Percentiles rank a stretch among this genome's conserved stretches.
These are phyloP conservation scores for Cryptosporidium bovis DNA, from an alignment of 169 alveolate genomes.

Conservation along the genomic window DNA sequence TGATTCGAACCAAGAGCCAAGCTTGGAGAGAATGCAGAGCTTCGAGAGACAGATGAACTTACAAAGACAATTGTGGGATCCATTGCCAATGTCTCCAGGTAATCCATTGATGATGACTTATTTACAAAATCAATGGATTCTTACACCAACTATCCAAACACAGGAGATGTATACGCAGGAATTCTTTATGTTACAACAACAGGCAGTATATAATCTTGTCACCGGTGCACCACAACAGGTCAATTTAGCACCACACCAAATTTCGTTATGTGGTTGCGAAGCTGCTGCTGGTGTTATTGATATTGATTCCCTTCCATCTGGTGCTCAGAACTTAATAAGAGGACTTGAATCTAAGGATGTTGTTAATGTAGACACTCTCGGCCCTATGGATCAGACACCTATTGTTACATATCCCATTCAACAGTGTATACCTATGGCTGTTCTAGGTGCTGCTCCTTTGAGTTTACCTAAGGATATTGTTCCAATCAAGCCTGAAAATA, in stretches of 20 bases:
- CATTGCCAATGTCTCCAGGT: slow-evolving; percentile 82
- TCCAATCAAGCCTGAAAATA: slow-evolving; percentile 64
- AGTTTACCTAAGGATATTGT: slow-evolving; percentile 69
- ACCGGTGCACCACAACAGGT: slow-evolving; percentile 82
- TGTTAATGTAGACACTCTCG: slow-evolving; percentile 59
- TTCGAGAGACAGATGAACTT: slow-evolving; percentile 72
- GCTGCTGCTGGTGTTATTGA: slow-evolving; percentile 74
- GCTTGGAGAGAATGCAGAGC: slow-evolving; percentile 74
- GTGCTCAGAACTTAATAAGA: slow-evolving; percentile 65
- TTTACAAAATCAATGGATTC: slow-evolving; percentile 82
- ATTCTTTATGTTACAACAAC: slow-evolving; percentile 82
- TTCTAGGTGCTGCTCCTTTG: slow-evolving; percentile 74
- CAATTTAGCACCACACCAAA: slow-evolving; percentile 81
- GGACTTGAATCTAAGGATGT: slow-evolving; percentile 71
- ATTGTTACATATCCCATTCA: slow-evolving; percentile 72
- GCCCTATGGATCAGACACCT: slow-evolving; percentile 74
- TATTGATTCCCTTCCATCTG: slow-evolving; percentile 71
- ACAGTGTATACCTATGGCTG: slow-evolving; percentile 75
- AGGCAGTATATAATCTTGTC: slow-evolving; percentile 79
- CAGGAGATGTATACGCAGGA: slow-evolving; percentile 85
- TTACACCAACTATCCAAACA: slow-evolving; percentile 78
- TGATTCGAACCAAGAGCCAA: slow-evolving; percentile 65
- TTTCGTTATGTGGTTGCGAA: slow-evolving; percentile 76
- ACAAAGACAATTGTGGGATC: slow-evolving; percentile 77
- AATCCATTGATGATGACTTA: slow-evolving; percentile 83